Evolutionary conservation across 495 filamentous ascomycete genomes (phyloP).

Genomic region (Xanthoparmelia taractica): DNA sequence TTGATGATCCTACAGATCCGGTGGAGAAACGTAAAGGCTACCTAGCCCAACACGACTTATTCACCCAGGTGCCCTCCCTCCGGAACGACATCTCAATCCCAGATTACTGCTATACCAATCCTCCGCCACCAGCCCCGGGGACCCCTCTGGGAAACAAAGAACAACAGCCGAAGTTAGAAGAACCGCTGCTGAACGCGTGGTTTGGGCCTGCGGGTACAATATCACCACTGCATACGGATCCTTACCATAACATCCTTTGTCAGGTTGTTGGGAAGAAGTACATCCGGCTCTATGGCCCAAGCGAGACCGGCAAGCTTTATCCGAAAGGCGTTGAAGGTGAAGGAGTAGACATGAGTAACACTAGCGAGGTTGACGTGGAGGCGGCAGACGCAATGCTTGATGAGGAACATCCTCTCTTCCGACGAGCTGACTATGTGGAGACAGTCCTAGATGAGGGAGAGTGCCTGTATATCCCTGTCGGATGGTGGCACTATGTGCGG

Average conservation of each 20-base stretch:
- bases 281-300: slow-evolving; percentile 72
- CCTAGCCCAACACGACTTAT: slow-evolving; percentile 83
- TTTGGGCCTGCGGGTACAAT: slow-evolving; percentile 83
- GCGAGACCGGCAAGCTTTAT: slow-evolving; percentile 50
- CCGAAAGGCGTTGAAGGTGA: slow-evolving; percentile 60
- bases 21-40: slow-evolving; percentile 49
- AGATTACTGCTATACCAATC: slow-evolving; percentile 74
- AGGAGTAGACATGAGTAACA: slow-evolving; percentile 88
- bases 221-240: slow-evolving; percentile 87
- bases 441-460: slow-evolving; percentile 74
- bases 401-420: slow-evolving; percentile 48
- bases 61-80: slow-evolving; percentile 72
- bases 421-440: slow-evolving; percentile 62
- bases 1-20: slow-evolving; percentile 15
- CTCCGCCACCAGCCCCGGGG: slow-evolving; percentile 44
- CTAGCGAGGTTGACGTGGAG: slow-evolving; percentile 65
- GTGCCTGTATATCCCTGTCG: slow-evolving; percentile 81
- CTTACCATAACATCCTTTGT: slow-evolving; percentile 84
- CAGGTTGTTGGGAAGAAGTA: slow-evolving; percentile 93
- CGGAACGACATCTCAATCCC: slow-evolving; percentile 70
- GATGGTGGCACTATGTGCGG: slow-evolving; percentile 98
- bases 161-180: slow-evolving; percentile 30
- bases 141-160: slow-evolving; percentile 44
- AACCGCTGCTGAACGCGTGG: slow-evolving; percentile 73
- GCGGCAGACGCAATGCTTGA: slow-evolving; percentile 47